phyloP scores from a whole-genome alignment of 257 asterid species.

The Dorcoceras hygrometricum region DNA sequence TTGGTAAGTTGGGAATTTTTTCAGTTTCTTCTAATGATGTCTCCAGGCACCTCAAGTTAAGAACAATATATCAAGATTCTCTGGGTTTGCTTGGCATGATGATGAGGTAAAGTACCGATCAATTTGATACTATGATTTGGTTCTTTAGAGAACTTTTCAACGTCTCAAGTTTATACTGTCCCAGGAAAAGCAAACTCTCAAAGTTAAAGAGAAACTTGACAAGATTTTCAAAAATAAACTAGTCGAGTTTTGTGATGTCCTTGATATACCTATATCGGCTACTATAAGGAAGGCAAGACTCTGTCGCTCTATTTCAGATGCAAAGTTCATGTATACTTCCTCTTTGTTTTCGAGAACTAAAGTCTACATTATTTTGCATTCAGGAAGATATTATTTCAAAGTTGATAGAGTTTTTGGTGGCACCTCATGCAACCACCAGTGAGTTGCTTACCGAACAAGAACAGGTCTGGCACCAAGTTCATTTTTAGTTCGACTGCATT shows the following conservation, averaged over 20 bases:
- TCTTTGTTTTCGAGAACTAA: conserved; percentile 13
- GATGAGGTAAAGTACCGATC: conserved; percentile 56
- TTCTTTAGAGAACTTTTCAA: not conserved
- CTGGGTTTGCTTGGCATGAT: conserved; percentile 91
- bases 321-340: conserved; percentile 15
- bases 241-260: conserved; percentile 71
- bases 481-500: not conserved
- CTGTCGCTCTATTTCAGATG: conserved; percentile 11
- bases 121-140: conserved; percentile 8
- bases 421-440: conserved; percentile 74
- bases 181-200: conserved; percentile 81
- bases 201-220: conserved; percentile 80
- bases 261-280: conserved; percentile 65
- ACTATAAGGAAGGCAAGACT: conserved; percentile 72
- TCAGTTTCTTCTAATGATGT: conserved; percentile 15
- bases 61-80: conserved; percentile 71
- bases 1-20: conserved; percentile 2
- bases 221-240: conserved; percentile 83
- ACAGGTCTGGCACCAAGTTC: conserved; percentile 44
- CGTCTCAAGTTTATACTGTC: conserved; percentile 18
- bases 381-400: conserved; percentile 85
- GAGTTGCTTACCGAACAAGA: conserved; percentile 79
- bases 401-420: conserved; percentile 77
- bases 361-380: conserved; percentile 13
- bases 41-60: conserved; percentile 81